phyloP scores from a whole-genome alignment of 257 asterid species.

The Nicotiana obtusifolia region DNA sequence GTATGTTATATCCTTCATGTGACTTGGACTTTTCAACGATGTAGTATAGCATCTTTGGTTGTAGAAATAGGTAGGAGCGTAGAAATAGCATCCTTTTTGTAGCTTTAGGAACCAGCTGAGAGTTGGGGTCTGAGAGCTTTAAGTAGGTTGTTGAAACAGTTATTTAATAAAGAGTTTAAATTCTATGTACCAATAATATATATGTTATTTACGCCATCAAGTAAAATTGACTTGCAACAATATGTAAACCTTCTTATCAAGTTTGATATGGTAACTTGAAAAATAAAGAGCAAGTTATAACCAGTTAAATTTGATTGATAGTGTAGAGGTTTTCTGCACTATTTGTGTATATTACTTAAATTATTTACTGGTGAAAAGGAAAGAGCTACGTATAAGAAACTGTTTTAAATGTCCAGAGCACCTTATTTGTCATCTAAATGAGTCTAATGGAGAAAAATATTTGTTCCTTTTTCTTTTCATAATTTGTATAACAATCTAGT shows the following conservation, averaged over 20 bases:
- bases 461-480: neutral
- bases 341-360: too few species aligned
- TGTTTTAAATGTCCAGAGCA: neutral
- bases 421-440: neutral
- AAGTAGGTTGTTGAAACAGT: neutral
- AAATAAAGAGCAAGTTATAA: neutral
- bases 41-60: neutral
- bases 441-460: neutral
- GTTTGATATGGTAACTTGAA: neutral
- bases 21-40: neutral
- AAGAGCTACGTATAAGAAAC: neutral
- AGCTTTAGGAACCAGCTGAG: neutral
- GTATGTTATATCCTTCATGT: neutral
- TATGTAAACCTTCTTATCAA: neutral
- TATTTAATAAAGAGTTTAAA: neutral
- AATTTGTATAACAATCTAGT: neutral
- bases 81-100: neutral
- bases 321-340: neutral
- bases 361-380: neutral
- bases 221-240: neutral
- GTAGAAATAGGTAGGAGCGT: neutral
- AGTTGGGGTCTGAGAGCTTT: neutral
- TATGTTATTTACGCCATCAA: neutral
- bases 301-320: neutral
- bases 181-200: neutral